Base-by-base conservation (phyloP, 2,329 filamentous ascomycete genomes). In the Coniochaeta prunicola region DNA sequence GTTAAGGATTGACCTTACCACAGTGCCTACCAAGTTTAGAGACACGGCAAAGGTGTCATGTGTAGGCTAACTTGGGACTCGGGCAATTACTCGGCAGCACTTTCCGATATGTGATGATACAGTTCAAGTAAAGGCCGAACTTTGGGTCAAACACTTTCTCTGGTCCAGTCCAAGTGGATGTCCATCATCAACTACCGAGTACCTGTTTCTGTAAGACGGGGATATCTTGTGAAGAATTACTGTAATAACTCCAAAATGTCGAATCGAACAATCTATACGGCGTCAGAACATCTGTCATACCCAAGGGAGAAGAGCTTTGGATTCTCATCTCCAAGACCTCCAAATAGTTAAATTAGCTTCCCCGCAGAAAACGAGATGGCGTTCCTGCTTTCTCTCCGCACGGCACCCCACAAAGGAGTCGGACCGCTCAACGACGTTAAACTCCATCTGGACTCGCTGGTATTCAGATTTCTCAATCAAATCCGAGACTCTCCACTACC, bases 371-470 rank as follows among this genome's bases (percentile, higher is more conserved):
- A 15, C 42, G 19, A 48, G 7, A 48, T 13, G 2, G 19, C 24
- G 42, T 48, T 26, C 21, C 21, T 26, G 19, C 21, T 48, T 31
- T 54, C 50, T 33, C 50, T 34, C 50, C 50, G 31, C 50, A 31
- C 50, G n/a, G 13, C 53, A 26, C 53, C n/a, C 53, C 53, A 55
- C 30, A 55, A 21, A n/a, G 30, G 33, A 55, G 36, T 55, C 53
- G 53, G 53, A 55, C 53, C 53, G 53, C 53, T 55, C 17, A 36
- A 55, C 53, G 53, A 31, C n/a, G 53, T 55, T 33, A 55, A 36
- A 55, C 53, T 31, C 12, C 53, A 55, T 33, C 30, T 36, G 53
- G 53, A 13, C 19, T 19, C n/a, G 45, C 13, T 50, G n/a, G 4
- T 30, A 12, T 30, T 26, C 7, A 2, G 15, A 2, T 6, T 50